Evolutionary conservation across 176 grass and related monocot species (phyloP).

Genomic region (Cenchrus americanus): DNA sequence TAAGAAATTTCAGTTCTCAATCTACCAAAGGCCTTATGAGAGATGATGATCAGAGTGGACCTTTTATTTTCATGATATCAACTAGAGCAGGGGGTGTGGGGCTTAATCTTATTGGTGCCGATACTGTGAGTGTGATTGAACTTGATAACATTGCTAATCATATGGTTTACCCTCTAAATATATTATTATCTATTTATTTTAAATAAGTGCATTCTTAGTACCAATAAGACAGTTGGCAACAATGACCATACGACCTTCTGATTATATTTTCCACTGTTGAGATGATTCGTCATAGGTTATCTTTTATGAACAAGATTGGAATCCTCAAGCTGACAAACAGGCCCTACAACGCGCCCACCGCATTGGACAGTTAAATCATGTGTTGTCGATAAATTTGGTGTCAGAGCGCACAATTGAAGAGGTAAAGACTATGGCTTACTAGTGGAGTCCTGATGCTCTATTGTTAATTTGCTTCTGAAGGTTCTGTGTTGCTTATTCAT

Average conservation of each 20-base stretch:
- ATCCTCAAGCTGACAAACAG: conserved; percentile 96
- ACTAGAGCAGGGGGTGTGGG: conserved; percentile 95
- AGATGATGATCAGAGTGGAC: conserved; percentile 60
- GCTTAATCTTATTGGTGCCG: conserved; percentile 96
- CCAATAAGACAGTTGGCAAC: conserved; percentile 5
- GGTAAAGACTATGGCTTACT: conserved; percentile 51
- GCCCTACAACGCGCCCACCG: conserved; percentile 94
- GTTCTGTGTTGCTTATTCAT: conserved; percentile 7
- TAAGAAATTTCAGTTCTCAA: conserved; percentile 81
- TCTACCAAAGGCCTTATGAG: conserved; percentile 44
- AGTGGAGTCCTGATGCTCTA: conserved; percentile 18
- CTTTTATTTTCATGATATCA: conserved; percentile 99
- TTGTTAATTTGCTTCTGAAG: conserved; percentile 33
- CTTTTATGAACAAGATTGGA: conserved; percentile 99
- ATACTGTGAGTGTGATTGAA: conserved; percentile 84
- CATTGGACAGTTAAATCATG: conserved; percentile 95
- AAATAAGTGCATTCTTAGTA: conserved; percentile 30
- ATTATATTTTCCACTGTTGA: conserved; percentile 29
- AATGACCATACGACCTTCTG: conserved; percentile 26
- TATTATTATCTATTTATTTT: conserved; percentile 24
- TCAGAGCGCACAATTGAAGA: conserved; percentile 89
- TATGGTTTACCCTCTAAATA: conserved; percentile 21
- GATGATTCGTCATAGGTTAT: conserved; percentile 68
- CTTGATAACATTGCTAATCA: conserved; percentile 32
- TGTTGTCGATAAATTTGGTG: conserved; percentile 91